These are phyloP conservation scores for Purshia tridentata DNA, from an alignment of 306 rosid species.

Conservation along the genomic window DNA sequence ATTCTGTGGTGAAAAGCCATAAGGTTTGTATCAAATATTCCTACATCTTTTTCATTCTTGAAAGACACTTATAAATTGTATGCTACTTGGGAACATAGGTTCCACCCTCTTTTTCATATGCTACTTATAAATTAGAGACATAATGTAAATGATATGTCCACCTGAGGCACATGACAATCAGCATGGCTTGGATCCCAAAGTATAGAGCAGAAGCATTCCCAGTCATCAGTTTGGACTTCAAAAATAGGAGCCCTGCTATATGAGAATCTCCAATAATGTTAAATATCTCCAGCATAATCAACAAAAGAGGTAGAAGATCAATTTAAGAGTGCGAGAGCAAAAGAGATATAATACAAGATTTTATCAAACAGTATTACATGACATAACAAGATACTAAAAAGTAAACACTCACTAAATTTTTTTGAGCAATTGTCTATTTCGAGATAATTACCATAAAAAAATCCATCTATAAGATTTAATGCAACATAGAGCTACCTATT, in stretches of 20 bases:
- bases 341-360: not conserved
- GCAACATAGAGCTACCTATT: not conserved
- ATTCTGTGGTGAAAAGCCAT: not conserved
- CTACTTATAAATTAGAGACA: not conserved
- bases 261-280: constrained; percentile 11
- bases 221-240: constrained; percentile 51
- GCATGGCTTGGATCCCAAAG: constrained; percentile 53
- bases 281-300: constrained; percentile 7
- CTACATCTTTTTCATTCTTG: no score
- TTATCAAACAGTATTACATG: not conserved
- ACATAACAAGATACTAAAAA: not conserved
- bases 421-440: not conserved
- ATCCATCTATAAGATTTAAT: not conserved
- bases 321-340: not conserved
- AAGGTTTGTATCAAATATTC: no score
- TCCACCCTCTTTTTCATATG: no score
- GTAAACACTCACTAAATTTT: not conserved
- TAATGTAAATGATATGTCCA: constrained; percentile 17
- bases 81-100: no score
- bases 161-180: constrained; percentile 59
- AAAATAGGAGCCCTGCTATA: constrained; percentile 48
- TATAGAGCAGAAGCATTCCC: constrained; percentile 57
- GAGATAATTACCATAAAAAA: not conserved
- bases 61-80: no score
- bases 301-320: not conserved